Percentiles rank a stretch among this genome's conserved stretches.
These are phyloP conservation scores for Umbilicus rupestris DNA, from an alignment of 164 flowering plant species.

Conservation along the genomic window DNA sequence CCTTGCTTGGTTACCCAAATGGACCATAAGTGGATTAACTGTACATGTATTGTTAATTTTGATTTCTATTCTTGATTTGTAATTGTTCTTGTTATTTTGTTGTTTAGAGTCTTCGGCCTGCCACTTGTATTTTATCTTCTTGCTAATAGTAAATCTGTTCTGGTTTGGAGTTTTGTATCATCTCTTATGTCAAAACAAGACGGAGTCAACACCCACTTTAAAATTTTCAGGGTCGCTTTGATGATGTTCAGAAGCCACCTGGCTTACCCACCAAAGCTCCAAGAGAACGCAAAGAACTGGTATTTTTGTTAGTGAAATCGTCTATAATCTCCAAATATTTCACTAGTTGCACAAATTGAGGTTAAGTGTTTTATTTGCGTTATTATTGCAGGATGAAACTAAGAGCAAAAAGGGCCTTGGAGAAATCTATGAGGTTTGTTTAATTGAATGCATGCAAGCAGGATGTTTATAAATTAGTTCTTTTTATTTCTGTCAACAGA, in stretches of 20 bases:
- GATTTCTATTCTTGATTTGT: neutral
- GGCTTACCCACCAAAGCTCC: slow-evolving; percentile 51
- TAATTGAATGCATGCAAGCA: neutral
- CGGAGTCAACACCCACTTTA: neutral
- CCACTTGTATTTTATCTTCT: neutral
- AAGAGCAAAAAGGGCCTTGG: slow-evolving; percentile 94
- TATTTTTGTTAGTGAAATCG: slow-evolving; percentile 14
- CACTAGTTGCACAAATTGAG: no score
- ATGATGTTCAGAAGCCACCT: slow-evolving; percentile 65
- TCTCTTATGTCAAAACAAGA: neutral
- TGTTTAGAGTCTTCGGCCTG: neutral
- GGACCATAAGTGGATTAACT: neutral
- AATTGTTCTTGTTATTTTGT: neutral
- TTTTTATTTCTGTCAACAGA: neutral
- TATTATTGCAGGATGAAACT: slow-evolving; percentile 68
- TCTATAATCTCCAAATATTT: neutral
- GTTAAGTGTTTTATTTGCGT: neutral
- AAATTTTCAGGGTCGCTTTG: slow-evolving; percentile 55
- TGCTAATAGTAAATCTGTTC: no score
- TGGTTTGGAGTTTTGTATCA: no score
- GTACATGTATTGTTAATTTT: neutral
- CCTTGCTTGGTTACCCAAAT: neutral
- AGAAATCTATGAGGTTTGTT: slow-evolving; percentile 80
- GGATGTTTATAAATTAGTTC: neutral
- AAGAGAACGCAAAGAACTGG: slow-evolving; percentile 66